Conservation (phyloP, 352 stramenopile species). For the Pythium dissimile region DNA sequence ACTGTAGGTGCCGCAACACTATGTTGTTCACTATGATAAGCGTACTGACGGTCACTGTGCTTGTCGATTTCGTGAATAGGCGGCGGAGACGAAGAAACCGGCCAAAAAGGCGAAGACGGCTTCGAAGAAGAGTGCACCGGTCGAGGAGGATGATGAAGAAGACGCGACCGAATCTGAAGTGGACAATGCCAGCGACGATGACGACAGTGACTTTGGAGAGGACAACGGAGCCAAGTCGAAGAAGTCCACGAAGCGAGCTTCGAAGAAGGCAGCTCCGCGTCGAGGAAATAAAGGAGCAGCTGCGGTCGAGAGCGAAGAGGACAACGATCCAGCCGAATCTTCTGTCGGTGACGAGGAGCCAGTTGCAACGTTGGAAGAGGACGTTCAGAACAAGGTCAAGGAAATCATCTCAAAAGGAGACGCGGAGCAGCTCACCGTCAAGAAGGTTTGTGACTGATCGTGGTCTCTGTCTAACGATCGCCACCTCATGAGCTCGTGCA, state of each 20-base stretch:
- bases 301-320: slow-evolving; percentile 20
- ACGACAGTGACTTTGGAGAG: slow-evolving; percentile 69
- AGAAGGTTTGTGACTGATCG: slow-evolving; percentile 45
- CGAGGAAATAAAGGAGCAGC: slow-evolving; percentile 18
- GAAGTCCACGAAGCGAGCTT: slow-evolving; percentile 15
- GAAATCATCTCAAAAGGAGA: slow-evolving; percentile 79
- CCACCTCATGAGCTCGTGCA: background rate
- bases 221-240: slow-evolving; percentile 30
- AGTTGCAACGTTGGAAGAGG: slow-evolving; percentile 16
- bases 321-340: slow-evolving; percentile 2
- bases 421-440: slow-evolving; percentile 77
- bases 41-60: no score
- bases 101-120: slow-evolving; percentile 28
- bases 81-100: slow-evolving; percentile 13
- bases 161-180: slow-evolving; percentile 45
- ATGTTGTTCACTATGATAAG: background rate
- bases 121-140: slow-evolving; percentile 15
- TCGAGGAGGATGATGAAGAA: slow-evolving; percentile 36
- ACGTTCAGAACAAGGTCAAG: slow-evolving; percentile 62
- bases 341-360: slow-evolving; percentile 1
- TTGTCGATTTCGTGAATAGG: background rate
- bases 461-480: background rate
- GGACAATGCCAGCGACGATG: slow-evolving; percentile 38
- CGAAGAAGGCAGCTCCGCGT: slow-evolving; percentile 3
- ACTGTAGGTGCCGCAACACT: slow-evolving; percentile 2